These are phyloP conservation scores for Colletotrichum sp. DNA, from an alignment of 2,329 filamentous ascomycete species.

Conservation along the genomic window DNA sequence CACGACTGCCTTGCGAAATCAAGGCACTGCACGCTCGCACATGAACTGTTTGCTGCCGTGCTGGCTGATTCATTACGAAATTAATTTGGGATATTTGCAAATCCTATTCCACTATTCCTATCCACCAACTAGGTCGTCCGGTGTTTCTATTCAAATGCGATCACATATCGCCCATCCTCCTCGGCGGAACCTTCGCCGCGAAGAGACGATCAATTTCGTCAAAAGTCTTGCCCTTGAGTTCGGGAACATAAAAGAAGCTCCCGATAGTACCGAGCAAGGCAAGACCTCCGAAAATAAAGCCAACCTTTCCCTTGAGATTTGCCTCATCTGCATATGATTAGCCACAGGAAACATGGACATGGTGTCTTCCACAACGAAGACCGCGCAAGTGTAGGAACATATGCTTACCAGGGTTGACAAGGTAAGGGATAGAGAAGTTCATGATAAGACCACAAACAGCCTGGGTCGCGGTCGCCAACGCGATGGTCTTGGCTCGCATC, in stretches of 20 bases:
- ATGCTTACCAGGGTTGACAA: slow-evolving; percentile 23
- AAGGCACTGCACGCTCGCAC: too few relatives aligned
- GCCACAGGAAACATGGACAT: too few relatives aligned
- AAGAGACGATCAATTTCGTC: slow-evolving; percentile 34
- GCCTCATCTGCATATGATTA: slow-evolving; percentile 20
- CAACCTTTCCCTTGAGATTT: slow-evolving; percentile 36
- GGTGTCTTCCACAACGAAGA: too few relatives aligned
- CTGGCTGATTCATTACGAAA: not conserved
- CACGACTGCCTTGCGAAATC: too few relatives aligned
- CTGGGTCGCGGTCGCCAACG: slow-evolving; percentile 46
- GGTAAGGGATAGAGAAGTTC: slow-evolving; percentile 30
- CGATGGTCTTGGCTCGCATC: slow-evolving; percentile 49
- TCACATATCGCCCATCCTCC: not conserved
- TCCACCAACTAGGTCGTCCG: accelerated
- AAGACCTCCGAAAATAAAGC: slow-evolving; percentile 24
- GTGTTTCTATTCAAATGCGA: not conserved
- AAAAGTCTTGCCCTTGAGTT: slow-evolving; percentile 27
- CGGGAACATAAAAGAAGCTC: slow-evolving; percentile 25
- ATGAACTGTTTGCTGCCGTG: accelerated
- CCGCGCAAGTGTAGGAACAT: accelerated
- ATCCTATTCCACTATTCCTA: accelerated
- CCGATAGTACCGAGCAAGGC: slow-evolving; percentile 23
- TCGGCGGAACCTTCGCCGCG: slow-evolving; percentile 10
- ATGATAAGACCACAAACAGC: slow-evolving; percentile 39
- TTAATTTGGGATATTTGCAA: accelerated